Conservation (phyloP, 2,329 filamentous ascomycete genomes). For the Fusarium pseudoanthophilum region DNA sequence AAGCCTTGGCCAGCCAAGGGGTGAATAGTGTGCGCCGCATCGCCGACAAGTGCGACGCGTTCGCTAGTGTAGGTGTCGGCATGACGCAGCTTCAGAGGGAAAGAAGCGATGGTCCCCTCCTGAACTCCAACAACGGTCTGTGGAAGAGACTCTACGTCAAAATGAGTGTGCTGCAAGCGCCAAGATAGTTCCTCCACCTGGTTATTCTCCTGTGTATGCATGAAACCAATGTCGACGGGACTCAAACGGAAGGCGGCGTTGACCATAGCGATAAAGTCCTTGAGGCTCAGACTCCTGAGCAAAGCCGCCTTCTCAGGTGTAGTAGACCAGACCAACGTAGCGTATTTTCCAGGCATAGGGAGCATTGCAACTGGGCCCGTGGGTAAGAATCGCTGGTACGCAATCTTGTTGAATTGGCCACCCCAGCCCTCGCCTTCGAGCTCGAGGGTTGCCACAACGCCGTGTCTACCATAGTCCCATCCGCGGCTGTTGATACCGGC, state of each 20-base stretch:
- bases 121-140: slow-evolving; percentile 77
- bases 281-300: slow-evolving; percentile 77
- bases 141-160: slow-evolving; percentile 67
- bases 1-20: slow-evolving; percentile 94
- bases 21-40: slow-evolving; percentile 95
- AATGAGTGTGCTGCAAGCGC: slow-evolving; percentile 77
- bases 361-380: slow-evolving; percentile 92
- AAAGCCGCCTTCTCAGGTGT: slow-evolving; percentile 81
- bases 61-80: slow-evolving; percentile 94
- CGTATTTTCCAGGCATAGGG: slow-evolving; percentile 83
- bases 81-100: slow-evolving; percentile 90
- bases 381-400: slow-evolving; percentile 95
- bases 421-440: slow-evolving; percentile 71
- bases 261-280: slow-evolving; percentile 85
- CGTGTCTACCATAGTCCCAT: slow-evolving; percentile 93
- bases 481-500: slow-evolving; percentile 86
- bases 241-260: slow-evolving; percentile 92
- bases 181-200: slow-evolving; percentile 84
- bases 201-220: slow-evolving; percentile 71
- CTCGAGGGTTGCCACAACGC: slow-evolving; percentile 88
- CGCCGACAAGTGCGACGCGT: slow-evolving; percentile 90
- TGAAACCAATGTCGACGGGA: slow-evolving; percentile 82
- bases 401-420: slow-evolving; percentile 71
- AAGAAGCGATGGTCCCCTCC: slow-evolving; percentile 83
- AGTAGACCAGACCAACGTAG: slow-evolving; percentile 95